Evolutionary conservation across 1,284 basidiomycete genomes (phyloP).

Genomic region (Trichosporon coremiiforme): DNA sequence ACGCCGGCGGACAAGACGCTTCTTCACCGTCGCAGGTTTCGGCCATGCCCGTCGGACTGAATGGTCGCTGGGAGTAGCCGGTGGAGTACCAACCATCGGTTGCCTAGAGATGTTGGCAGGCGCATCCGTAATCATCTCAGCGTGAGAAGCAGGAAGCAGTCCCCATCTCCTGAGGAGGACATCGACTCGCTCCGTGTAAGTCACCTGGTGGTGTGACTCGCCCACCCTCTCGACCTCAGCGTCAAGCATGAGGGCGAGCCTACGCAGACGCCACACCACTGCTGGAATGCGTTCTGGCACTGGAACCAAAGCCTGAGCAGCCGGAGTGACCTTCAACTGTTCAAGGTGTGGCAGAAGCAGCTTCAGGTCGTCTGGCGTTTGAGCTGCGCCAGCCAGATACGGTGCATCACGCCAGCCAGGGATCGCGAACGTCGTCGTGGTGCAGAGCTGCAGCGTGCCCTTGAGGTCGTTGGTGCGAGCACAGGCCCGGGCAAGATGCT

Average conservation of each 20-base stretch:
- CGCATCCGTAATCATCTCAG: no score
- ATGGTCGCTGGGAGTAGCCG: no score
- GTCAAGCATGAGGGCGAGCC: background rate
- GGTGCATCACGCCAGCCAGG: background rate
- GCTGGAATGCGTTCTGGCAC: background rate
- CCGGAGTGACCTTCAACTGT: background rate
- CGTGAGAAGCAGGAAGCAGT: no score
- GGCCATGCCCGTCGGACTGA: no score
- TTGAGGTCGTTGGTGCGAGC: background rate
- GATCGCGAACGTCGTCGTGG: background rate
- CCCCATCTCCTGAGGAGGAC: background rate
- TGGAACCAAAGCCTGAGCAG: background rate
- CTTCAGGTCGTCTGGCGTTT: conserved; percentile 22
- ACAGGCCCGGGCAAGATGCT: background rate
- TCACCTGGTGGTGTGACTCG: no score
- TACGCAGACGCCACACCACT: background rate
- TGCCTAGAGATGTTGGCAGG: no score
- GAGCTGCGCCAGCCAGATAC: conserved; percentile 20
- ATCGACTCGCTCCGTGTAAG: background rate
- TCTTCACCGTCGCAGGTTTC: no score
- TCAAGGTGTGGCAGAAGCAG: conserved; percentile 12
- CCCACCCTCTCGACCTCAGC: background rate
- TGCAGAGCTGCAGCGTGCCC: background rate
- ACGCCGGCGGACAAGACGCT: no score
- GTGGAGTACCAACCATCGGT: no score